Evolutionary conservation across 2,329 filamentous ascomycete genomes (phyloP), one percentile per base, ranked within the genome.

Genomic region (Bipolaris oryzae): DNA sequence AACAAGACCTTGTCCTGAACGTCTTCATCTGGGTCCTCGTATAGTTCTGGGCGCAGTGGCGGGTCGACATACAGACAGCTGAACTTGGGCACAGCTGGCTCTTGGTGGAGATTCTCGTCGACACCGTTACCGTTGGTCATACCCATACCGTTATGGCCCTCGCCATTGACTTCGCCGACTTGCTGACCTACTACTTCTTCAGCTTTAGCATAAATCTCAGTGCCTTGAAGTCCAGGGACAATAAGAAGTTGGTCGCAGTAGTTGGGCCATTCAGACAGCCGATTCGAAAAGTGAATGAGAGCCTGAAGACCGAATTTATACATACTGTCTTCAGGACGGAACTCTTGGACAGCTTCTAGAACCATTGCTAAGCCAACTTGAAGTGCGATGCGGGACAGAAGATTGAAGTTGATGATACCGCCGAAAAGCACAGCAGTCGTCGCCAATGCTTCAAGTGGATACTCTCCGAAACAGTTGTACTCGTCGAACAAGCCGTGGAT

Each of bases 291-390:
- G 75, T 98, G 92, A 74, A 97, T 89, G 58, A 99, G 84, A 15
- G 95, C 95, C 74, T 99, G 95, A 11, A 99, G 84, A 10, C 96
- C 95, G 73, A 99, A 99, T 70, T 97, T 96, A 81, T 95, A 98
- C 95, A 99, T 98, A 1, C 91, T 88, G 58, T 93, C 88, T 31
- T 96, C 90, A 0, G 90, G 87, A 31, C 84, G 80, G 69, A 95
- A 91, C 62, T 96, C 92, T 62, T 91, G 85, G 21, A 99, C 92
- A 11, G 95, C 92, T 75, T 99, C 93, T n/a, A 98, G 81, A 61
- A 99, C 96, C 92, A 99, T 97, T 15, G 91, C 92, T 15, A 98
- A 81, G n/a, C 91, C 95, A 54, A 96, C 92, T 72, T 96, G 92
- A 33, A 98, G 85, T 3, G 95, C 92, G 16, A 99, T 85, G 39